Base-by-base conservation (phyloP, 768 basidiomycete genomes). In the Mycena sanguinolenta region DNA sequence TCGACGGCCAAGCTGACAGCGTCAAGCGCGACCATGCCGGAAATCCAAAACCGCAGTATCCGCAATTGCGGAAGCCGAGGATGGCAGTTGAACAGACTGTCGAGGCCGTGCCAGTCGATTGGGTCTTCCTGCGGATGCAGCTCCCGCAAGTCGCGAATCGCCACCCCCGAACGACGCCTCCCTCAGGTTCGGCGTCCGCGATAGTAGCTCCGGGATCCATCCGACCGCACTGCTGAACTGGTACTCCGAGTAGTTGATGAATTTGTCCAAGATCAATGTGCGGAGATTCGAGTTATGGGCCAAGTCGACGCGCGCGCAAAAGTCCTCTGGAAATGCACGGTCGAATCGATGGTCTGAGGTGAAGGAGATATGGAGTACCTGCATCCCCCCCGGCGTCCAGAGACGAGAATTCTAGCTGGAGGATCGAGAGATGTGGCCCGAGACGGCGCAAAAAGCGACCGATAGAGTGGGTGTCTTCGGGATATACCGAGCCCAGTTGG, bases 381-480 rank as follows among this genome's bases (percentile, higher is more conserved):
- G 72, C 72, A 49, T 73, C 72, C 12, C 72, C 72, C 4, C 72
- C 72, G 13, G 72, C 64, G 38, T 73, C 72, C 32, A 73, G 61
- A 44, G 72, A 73, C 32, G 64, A 73, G 32, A 73, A 73, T 39
- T 69, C 68, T 3, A 73, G 44, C 46, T 73, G 68, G 14, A 73
- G 72, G 8, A 59, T 62, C 19, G 28, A 27, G 34, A 73, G 68
- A 54, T 63, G 30, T 21, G 68, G 19, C 10, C 72, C 72, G 36
- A 73, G 68, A 19, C 64, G 64, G 17, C 34, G 30, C 9, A 73
- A 58, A 46, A 73, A 73, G 27, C 58, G 61, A 16, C 72, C 72
- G 19, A 73, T 73, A 9, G 72, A 69, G 46, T 36, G 52, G 23
- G 72, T 73, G 55, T 73, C 72, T 44, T 62, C 44, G 21, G 72